Base-by-base conservation (phyloP, 129 eudicot genomes). In the Heracleum sosnowskyi region DNA sequence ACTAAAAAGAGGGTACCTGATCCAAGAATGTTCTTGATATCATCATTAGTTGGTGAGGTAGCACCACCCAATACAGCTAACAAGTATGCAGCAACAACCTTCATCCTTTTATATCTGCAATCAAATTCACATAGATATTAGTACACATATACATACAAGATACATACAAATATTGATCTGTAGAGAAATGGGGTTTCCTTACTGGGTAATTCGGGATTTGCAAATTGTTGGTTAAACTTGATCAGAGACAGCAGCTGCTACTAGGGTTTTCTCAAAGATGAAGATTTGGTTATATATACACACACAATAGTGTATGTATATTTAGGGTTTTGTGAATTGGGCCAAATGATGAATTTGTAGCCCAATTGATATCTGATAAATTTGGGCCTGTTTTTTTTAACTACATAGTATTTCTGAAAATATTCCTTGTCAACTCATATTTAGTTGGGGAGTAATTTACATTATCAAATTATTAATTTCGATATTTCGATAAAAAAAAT, bases 21-120 rank as follows among this genome's bases (percentile, higher is more conserved):
- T 18, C 74, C 74, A 36, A 69, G 74, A 69, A 69, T 69, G 42
- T 69, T 69, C 44, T 69, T 69, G 26, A 69, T 18, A 69, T 69
- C 74, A 35, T 69, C 74, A 36, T 35, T 36, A 69, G 74, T 69
- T 17, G 74, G 74, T 28, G 26, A 34, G 0, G 74, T 69, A 46
- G 22, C 22, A 17, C 74, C 74, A 69, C 74, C 74, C 42, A 69
- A 36, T 34, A 69, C 74, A 69, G 74, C 74, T 9, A 69, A 36
- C 42, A 69, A 69, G 44, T 69, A 69, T 34, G 74, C 74, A 69
- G 74, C 74, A 35, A 69, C 74, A 33, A 69, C 44, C 74, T 66
- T 66, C 72, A 66, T 66, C 40, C 40, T 66, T 31, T 31, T 37
- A 66, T 66, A 11, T 66, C 72, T 66, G 26, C 26, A 34, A 35